A percentile compares a stretch with the other conserved stretches of the same genome.
These are phyloP conservation scores for Perkinsela sp. DNA, from an alignment of 208 protist species.

Conservation along the genomic window DNA sequence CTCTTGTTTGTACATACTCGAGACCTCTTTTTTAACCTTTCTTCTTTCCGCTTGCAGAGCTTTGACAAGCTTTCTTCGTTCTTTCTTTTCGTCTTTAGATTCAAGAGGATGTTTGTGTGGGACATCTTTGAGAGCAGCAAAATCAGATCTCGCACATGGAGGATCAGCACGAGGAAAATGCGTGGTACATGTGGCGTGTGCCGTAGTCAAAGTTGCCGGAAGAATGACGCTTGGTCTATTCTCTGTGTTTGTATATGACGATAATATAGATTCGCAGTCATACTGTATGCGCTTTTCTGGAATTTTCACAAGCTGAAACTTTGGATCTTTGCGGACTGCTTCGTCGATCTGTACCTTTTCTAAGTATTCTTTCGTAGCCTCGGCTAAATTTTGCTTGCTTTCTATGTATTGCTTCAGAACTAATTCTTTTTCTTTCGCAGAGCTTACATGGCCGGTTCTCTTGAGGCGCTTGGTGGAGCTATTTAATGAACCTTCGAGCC, in stretches of 20 bases:
- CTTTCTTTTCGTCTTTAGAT: background rate
- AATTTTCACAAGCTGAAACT: background rate
- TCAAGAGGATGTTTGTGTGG: background rate
- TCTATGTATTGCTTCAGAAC: background rate
- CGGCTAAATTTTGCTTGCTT: background rate
- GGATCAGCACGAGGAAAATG: background rate
- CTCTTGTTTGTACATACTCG: background rate
- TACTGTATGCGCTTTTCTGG: background rate
- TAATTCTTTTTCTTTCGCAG: too few relatives aligned
- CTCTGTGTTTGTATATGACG: background rate
- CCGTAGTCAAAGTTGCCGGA: too few relatives aligned
- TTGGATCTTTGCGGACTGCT: background rate
- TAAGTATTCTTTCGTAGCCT: background rate
- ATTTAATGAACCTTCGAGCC: background rate
- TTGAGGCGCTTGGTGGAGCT: background rate
- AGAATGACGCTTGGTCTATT: background rate
- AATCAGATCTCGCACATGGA: background rate
- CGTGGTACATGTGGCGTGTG: too few relatives aligned
- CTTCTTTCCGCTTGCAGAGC: background rate
- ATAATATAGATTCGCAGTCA: background rate
- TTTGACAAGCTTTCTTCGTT: background rate
- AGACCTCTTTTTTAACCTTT: background rate
- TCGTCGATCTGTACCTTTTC: background rate
- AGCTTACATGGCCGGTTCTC: background rate
- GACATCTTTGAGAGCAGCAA: background rate